Conservation (phyloP, 108 stramenopile genomes). For the Skeletonema potamos region DNA sequence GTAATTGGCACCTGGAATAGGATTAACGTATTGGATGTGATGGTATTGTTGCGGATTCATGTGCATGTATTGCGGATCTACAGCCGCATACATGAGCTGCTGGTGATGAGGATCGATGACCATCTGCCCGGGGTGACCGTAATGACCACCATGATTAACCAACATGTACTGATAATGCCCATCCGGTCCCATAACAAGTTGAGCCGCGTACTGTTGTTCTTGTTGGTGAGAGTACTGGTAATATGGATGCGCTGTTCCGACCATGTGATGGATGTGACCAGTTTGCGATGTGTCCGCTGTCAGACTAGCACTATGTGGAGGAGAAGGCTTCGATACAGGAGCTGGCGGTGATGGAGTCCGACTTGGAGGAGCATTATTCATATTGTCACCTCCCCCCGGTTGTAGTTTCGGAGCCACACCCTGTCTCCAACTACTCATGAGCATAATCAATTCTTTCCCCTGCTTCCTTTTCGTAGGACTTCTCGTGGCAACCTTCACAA, state of each 20-base stretch:
- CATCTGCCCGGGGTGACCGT: constrained; percentile 39
- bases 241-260: constrained; percentile 1
- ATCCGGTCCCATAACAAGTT: constrained; percentile 74
- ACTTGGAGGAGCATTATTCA: background rate
- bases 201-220: constrained; percentile 40
- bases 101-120: constrained; percentile 46
- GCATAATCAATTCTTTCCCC: constrained; percentile 73
- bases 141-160: constrained; percentile 41
- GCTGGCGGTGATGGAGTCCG: constrained; percentile 13
- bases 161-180: constrained; percentile 73
- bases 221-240: constrained; percentile 23
- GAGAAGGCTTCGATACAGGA: background rate
- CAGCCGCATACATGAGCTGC: constrained; percentile 39
- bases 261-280: background rate
- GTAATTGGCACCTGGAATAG: constrained; percentile 15
- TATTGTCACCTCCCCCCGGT: constrained; percentile 4
- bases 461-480: constrained; percentile 68
- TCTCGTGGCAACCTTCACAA: constrained; percentile 65
- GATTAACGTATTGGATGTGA: constrained; percentile 22
- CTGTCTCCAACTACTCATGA: constrained; percentile 82
- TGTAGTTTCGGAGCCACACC: constrained; percentile 10
- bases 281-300: background rate
- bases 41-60: constrained; percentile 43
- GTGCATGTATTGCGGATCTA: constrained; percentile 22
- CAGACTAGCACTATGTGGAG: background rate